Percentiles rank a stretch among this genome's conserved stretches.
phyloP scores from a whole-genome alignment of 1,284 basidiomycete species.

The Pholiota adiposa region DNA sequence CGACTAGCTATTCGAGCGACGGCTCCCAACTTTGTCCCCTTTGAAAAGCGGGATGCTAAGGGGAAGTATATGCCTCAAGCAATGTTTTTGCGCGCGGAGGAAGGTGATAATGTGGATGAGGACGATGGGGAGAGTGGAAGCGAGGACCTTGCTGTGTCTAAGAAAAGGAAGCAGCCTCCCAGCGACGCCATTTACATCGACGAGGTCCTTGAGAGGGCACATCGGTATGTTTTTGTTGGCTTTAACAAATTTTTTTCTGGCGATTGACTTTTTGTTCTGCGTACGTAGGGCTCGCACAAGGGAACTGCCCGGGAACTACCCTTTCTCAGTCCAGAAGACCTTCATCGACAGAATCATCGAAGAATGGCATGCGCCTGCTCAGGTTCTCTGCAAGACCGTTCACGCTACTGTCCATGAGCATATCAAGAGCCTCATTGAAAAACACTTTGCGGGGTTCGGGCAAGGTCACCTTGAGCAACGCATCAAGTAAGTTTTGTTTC shows the following conservation, averaged over 20 bases:
- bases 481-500: slow-evolving; percentile 48
- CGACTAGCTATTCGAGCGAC: slow-evolving; percentile 50
- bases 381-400: slow-evolving; percentile 50
- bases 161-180: slow-evolving; percentile 12
- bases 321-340: slow-evolving; percentile 58
- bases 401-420: slow-evolving; percentile 42
- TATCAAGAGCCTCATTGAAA: slow-evolving; percentile 44
- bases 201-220: slow-evolving; percentile 53
- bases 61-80: slow-evolving; percentile 25
- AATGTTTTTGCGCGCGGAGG: slow-evolving; percentile 33
- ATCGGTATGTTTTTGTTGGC: slow-evolving; percentile 41
- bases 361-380: slow-evolving; percentile 55
- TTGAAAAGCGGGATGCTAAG: slow-evolving; percentile 33
- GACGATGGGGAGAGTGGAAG: not conserved
- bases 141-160: not conserved
- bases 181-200: slow-evolving; percentile 52
- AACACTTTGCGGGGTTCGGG: slow-evolving; percentile 57
- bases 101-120: slow-evolving; percentile 19
- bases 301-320: slow-evolving; percentile 68
- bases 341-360: slow-evolving; percentile 51
- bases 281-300: slow-evolving; percentile 57
- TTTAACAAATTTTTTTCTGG: not conserved
- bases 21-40: slow-evolving; percentile 55
- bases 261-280: not conserved
- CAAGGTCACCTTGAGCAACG: slow-evolving; percentile 55